phyloP scores from a whole-genome alignment of 2,329 filamentous ascomycete species.

The Zalaria sp. region DNA sequence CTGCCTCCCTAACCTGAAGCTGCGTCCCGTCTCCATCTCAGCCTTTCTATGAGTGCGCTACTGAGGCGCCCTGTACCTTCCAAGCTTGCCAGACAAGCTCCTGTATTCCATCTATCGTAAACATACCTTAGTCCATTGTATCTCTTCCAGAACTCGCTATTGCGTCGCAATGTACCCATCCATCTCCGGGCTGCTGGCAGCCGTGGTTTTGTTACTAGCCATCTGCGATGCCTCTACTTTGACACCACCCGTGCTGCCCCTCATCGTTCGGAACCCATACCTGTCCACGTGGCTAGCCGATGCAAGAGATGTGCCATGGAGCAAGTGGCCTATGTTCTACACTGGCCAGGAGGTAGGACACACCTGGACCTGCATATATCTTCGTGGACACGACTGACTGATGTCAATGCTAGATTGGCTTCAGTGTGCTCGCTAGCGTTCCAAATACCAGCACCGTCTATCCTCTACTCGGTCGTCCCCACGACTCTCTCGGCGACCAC shows the following conservation, averaged over 20 bases:
- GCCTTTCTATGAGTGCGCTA: constrained; percentile 3
- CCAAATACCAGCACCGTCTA: constrained; percentile 46
- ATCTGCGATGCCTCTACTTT: constrained; percentile 33
- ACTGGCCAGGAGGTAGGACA: constrained; percentile 47
- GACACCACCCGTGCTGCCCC: constrained; percentile 37
- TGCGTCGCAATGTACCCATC: constrained; percentile 5
- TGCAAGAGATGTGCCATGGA: constrained; percentile 63
- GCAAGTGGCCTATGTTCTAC: constrained; percentile 77
- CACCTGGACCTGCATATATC: not conserved
- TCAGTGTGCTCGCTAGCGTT: constrained; percentile 48
- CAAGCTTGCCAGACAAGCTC: not conserved
- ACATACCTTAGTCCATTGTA: not conserved
- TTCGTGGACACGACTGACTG: constrained; percentile 4
- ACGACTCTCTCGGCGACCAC: constrained; percentile 40
- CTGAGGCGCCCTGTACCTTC: not conserved
- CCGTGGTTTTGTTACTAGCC: constrained; percentile 3
- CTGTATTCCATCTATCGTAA: not conserved
- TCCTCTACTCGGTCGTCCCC: constrained; percentile 50
- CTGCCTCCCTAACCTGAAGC: no score
- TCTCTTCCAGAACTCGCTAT: not conserved
- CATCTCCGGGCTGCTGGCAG: constrained; percentile 6
- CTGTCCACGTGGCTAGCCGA: constrained; percentile 42
- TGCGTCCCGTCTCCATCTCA: constrained; percentile 1
- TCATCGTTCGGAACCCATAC: constrained; percentile 37
- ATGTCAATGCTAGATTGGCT: constrained; percentile 34